Evolutionary conservation across 129 eudicot species (phyloP).

Genomic region (Tagetes erecta): DNA sequence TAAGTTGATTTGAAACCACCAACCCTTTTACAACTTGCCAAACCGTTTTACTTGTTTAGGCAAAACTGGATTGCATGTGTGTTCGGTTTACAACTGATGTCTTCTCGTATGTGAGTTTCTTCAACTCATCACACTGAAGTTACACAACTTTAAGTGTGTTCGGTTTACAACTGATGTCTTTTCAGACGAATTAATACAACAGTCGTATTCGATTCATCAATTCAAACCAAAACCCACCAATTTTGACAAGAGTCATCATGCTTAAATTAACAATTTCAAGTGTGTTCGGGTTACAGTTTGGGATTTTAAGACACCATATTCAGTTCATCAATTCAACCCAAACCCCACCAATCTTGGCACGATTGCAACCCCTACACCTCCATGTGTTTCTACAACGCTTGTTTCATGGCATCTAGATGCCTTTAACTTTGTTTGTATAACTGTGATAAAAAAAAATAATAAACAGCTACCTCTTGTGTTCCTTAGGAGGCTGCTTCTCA

Average conservation of each 20-base stretch:
- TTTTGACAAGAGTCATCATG: background rate
- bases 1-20: background rate
- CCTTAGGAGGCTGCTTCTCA: conserved; percentile 36
- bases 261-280: too few species aligned
- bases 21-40: background rate
- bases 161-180: background rate
- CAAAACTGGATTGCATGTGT: background rate
- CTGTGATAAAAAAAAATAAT: background rate
- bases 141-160: too few species aligned
- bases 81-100: background rate
- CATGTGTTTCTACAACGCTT: background rate
- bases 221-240: background rate
- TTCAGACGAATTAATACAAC: too few species aligned
- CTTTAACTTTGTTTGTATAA: background rate
- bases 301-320: too few species aligned
- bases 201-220: background rate
- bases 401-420: background rate
- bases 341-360: background rate
- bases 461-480: conserved; percentile 40
- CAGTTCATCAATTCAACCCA: background rate
- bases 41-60: background rate
- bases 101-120: too few species aligned
- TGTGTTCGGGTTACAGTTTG: background rate
- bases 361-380: background rate
- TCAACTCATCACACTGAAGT: too few species aligned